These are phyloP conservation scores for Kwoniella dejecticola DNA, from an alignment of 768 basidiomycete genomes.

Conservation along the genomic window DNA sequence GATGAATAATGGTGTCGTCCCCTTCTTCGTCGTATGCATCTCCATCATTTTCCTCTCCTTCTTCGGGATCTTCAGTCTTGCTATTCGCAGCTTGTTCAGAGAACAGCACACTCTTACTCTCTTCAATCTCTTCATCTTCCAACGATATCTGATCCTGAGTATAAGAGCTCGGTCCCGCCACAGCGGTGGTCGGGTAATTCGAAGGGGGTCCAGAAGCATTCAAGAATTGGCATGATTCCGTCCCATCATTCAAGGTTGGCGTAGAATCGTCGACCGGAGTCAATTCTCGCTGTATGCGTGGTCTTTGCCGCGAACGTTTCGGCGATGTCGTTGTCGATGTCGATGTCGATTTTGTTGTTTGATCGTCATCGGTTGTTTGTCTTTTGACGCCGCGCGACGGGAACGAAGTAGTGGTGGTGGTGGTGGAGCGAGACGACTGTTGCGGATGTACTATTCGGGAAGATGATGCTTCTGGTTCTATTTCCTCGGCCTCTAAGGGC, in stretches of 20 bases:
- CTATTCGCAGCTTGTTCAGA: conserved; percentile 18
- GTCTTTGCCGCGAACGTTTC: too few relatives aligned
- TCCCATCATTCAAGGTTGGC: not conserved
- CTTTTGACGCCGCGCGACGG: not conserved
- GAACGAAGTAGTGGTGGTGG: not conserved
- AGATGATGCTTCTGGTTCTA: not conserved
- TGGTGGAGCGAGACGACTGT: not conserved
- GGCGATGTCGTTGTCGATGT: too few relatives aligned
- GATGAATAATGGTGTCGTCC: not conserved
- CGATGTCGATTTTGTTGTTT: not conserved
- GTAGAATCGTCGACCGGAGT: conserved; percentile 12
- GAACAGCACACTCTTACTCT: conserved; percentile 19
- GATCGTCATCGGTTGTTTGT: not conserved
- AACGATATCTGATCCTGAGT: conserved; percentile 1
- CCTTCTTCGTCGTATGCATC: conserved; percentile 4
- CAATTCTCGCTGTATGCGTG: conserved; percentile 11
- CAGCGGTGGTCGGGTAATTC: conserved; percentile 5
- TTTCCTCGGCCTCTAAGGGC: not conserved
- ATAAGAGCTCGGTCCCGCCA: conserved; percentile 22
- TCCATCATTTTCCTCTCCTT: not conserved
- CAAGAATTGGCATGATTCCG: not conserved
- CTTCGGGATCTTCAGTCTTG: conserved; percentile 4
- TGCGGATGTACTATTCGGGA: not conserved
- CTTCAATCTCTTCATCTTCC: conserved; percentile 19
- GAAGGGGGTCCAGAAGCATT: conserved; percentile 19